phyloP scores from a whole-genome alignment of 495 filamentous ascomycete genomes.

The Pyrenula massariospora region DNA sequence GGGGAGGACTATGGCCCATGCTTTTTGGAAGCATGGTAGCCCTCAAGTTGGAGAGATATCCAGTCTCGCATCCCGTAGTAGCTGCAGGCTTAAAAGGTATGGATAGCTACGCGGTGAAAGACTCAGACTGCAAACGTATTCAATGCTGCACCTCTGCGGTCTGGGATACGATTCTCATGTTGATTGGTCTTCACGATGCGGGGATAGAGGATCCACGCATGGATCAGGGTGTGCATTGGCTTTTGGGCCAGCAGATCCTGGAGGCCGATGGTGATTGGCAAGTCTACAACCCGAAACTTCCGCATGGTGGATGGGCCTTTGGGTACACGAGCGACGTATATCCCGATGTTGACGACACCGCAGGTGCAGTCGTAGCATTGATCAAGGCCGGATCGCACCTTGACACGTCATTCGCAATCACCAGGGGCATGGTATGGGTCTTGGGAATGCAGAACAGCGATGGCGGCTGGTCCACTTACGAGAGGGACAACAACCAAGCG shows the following conservation, averaged over 20 bases:
- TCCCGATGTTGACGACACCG: conserved; percentile 35
- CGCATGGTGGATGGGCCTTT: conserved; percentile 22
- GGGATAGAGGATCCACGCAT: conserved; percentile 2
- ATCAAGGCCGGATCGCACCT: conserved; percentile 13
- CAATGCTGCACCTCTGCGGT: conserved; percentile 16
- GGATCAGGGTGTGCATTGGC: conserved; percentile 13
- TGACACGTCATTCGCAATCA: conserved; percentile 3
- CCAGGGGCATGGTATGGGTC: conserved; percentile 19
- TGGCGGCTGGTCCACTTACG: conserved; percentile 33
- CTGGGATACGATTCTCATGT: conserved; percentile 27
- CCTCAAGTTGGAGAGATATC: conserved; percentile 18
- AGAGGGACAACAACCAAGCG: conserved; percentile 22
- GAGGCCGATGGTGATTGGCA: conserved; percentile 19
- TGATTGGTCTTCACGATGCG: conserved; percentile 16
- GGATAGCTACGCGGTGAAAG: conserved; percentile 15
- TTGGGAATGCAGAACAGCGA: conserved; percentile 33
- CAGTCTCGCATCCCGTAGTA: conserved; percentile 4
- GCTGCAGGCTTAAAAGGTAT: conserved; percentile 11
- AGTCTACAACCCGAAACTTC: conserved; percentile 11
- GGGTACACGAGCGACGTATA: conserved; percentile 22
- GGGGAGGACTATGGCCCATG: conserved; percentile 19
- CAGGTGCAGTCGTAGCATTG: conserved; percentile 19
- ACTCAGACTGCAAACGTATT: conserved; percentile 13
- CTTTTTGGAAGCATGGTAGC: conserved; percentile 18
- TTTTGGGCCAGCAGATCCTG: conserved; percentile 14